Conservation (phyloP, 805 yeast genomes). For the Metschnikowia reukaufii region DNA sequence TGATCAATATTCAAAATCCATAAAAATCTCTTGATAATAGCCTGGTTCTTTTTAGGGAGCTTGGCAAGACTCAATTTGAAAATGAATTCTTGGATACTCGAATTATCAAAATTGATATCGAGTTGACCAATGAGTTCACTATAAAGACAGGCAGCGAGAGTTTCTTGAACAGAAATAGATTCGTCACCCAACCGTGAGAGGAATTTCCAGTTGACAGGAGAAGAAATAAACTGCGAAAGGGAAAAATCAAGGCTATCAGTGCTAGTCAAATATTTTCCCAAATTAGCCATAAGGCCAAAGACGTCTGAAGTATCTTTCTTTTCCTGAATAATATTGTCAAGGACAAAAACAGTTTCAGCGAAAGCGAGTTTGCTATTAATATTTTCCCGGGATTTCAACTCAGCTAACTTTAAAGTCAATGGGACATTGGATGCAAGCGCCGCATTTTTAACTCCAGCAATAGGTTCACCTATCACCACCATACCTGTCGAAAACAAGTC, state of each 20-base stretch:
- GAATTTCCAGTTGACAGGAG: constrained; percentile 22
- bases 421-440: constrained; percentile 11
- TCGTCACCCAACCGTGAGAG: constrained; percentile 11
- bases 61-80: constrained; percentile 7
- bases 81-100: constrained; percentile 16
- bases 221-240: constrained; percentile 18
- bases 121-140: constrained; percentile 38
- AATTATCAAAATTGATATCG: constrained; percentile 8
- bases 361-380: constrained; percentile 46
- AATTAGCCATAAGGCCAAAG: constrained; percentile 40
- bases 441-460: constrained; percentile 22
- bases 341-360: constrained; percentile 44
- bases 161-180: constrained; percentile 21
- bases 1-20: constrained; percentile 30
- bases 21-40: constrained; percentile 20
- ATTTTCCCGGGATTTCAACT: constrained; percentile 4
- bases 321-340: constrained; percentile 31
- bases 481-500: constrained; percentile 47
- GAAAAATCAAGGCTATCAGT: constrained; percentile 13
- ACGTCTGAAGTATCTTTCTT: constrained; percentile 25
- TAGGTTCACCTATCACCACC: constrained; percentile 60
- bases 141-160: constrained; percentile 31
- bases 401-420: constrained; percentile 2
- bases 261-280: constrained; percentile 39
- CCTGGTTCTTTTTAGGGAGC: constrained; percentile 18